Evolutionary conservation across 192 early-diverging fungal genomes (phyloP).

Genomic region (Glomus cerebriforme): DNA sequence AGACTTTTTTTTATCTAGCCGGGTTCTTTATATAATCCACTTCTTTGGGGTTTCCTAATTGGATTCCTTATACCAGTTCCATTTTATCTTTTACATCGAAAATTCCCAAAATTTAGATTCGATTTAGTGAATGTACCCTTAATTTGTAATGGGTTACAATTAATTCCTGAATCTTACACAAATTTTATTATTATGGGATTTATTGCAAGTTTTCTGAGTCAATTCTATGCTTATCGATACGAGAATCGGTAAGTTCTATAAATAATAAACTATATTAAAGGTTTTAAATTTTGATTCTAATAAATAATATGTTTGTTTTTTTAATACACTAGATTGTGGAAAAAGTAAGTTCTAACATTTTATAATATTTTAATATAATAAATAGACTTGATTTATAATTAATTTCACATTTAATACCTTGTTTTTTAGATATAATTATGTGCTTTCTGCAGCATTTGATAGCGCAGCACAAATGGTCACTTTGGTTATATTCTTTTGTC

Average conservation of each 20-base stretch:
- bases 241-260: not conserved
- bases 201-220: not conserved
- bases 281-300: not conserved
- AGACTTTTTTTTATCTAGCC: not conserved
- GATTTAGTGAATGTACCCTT: slow-evolving; percentile 25
- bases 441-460: slow-evolving; percentile 66
- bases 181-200: slow-evolving; percentile 20
- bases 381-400: not conserved
- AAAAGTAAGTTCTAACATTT: not conserved
- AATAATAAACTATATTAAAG: not conserved
- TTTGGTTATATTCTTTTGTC: slow-evolving; percentile 51
- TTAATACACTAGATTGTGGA: not conserved
- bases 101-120: slow-evolving; percentile 46
- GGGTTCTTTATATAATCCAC: slow-evolving; percentile 37
- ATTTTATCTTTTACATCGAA: slow-evolving; percentile 44
- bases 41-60: slow-evolving; percentile 48
- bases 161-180: not conserved
- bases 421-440: slow-evolving; percentile 61
- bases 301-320: not conserved
- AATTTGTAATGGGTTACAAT: not conserved
- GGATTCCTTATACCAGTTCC: slow-evolving; percentile 38
- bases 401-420: not conserved
- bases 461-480: slow-evolving; percentile 51
- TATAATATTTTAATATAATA: not conserved
- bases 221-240: slow-evolving; percentile 17